phyloP scores from a whole-genome alignment of 2,329 filamentous ascomycete genomes.

The Aspergillus fumigatiaffinis region DNA sequence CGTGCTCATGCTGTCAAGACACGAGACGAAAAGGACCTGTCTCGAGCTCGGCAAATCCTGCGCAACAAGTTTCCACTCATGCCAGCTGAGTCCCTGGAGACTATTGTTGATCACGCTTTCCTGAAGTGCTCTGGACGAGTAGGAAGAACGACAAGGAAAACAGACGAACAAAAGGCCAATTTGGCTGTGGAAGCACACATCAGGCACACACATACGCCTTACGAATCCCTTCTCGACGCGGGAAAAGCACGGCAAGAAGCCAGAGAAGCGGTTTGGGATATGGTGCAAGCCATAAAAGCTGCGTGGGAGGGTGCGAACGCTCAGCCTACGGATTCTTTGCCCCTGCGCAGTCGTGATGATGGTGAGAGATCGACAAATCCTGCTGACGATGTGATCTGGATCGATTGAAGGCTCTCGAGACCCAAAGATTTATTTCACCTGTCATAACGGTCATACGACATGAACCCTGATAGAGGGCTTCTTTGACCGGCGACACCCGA shows the following conservation, averaged over 20 bases:
- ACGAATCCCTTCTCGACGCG: constrained; percentile 31
- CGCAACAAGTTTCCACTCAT: constrained; percentile 36
- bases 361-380: neutral
- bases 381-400: neutral
- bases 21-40: constrained; percentile 31
- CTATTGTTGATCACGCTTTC: constrained; percentile 37
- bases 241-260: constrained; percentile 26
- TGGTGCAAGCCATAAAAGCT: constrained; percentile 25
- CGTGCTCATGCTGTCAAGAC: constrained; percentile 38
- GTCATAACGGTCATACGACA: neutral
- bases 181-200: constrained; percentile 44
- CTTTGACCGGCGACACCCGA: neutral
- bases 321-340: neutral
- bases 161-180: constrained; percentile 32
- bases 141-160: constrained; percentile 30
- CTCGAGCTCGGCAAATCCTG: constrained; percentile 25
- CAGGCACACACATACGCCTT: constrained; percentile 39
- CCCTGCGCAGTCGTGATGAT: neutral
- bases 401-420: neutral
- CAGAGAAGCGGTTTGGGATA: constrained; percentile 28
- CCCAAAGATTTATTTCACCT: neutral
- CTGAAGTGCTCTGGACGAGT: constrained; percentile 40
- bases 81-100: constrained; percentile 28
- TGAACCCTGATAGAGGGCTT: neutral
- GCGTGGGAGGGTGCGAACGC: constrained; percentile 26